Evolutionary conservation across 306 rosid genomes (phyloP), one percentile per base, ranked within the genome.

Genomic region (Begonia masoniana): DNA sequence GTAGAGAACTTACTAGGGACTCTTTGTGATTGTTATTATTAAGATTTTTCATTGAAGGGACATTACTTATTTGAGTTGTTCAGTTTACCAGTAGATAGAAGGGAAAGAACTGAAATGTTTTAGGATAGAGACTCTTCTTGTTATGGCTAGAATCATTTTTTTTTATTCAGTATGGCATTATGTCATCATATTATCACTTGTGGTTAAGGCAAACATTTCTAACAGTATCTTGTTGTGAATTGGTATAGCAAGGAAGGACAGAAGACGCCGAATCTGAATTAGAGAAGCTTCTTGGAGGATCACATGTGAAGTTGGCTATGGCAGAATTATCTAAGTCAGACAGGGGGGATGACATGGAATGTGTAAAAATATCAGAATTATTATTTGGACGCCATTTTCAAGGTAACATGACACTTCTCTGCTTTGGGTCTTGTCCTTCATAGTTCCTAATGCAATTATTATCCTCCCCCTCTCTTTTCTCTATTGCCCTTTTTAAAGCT

Each of bases 251-350:
- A 91, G 97, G 97, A 77, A 77, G 84, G 84, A 71, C 67, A 41
- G 66, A 78, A 51, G 97, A 83, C 70, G 96, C 97, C 19, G 92
- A 83, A 78, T 74, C 78, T 50, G 85, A 79, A 72, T 85, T 85
- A 62, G 92, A 76, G 78, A 91, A 73, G 74, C 92, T 91, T 60
- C 78, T 81, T 41, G 97, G 97, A 54, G 82, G 48, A 71, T 73
- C 92, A 43, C 94, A 91, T 73, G 96, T 81, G 65, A 83, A 82
- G 78, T 58, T 67, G 51, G 96, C 97, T n/a, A 71, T 91, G 62
- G 76, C 61, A n/a, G 94, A 83, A 67, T 69, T 85, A 69, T 68
- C 79, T 68, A 91, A 80, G 72, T 72, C 13, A 47, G 92, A 85
- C 55, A 76, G 87, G 65, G 94, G 85, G 35, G 96, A 91, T 36